These are phyloP conservation scores for Strobilomyces echinocephalus DNA, from an alignment of 768 basidiomycete genomes.

Conservation along the genomic window DNA sequence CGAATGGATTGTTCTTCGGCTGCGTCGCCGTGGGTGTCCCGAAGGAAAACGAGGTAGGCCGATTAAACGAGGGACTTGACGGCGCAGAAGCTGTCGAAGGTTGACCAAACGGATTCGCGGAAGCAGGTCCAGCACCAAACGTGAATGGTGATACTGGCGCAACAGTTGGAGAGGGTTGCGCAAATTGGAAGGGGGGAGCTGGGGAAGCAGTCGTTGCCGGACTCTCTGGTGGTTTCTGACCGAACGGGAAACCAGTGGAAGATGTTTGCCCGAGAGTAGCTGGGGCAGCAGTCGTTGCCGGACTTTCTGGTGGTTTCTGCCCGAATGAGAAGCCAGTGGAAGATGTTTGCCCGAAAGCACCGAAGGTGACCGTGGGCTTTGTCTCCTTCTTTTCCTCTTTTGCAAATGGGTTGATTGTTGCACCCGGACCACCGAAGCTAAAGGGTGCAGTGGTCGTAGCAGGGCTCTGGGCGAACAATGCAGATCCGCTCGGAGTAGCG, in stretches of 20 bases:
- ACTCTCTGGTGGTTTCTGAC: constrained; percentile 37
- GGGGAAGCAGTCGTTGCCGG: constrained; percentile 37
- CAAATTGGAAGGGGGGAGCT: constrained; percentile 47
- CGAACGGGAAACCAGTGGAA: constrained; percentile 44
- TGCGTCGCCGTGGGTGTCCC: constrained; percentile 37
- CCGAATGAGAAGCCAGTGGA: constrained; percentile 46
- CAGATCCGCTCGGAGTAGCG: constrained; percentile 31
- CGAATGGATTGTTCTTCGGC: constrained; percentile 35
- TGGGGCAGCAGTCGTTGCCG: constrained; percentile 35
- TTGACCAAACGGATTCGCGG: constrained; percentile 41
- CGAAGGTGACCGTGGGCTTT: constrained; percentile 39
- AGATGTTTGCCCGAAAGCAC: constrained; percentile 43
- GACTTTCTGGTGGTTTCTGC: constrained; percentile 36
- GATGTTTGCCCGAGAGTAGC: constrained; percentile 27
- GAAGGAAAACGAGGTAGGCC: constrained; percentile 45
- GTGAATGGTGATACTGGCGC: constrained; percentile 39
- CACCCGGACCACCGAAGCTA: constrained; percentile 28
- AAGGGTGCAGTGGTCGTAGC: constrained; percentile 32
- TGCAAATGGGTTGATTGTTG: constrained; percentile 44
- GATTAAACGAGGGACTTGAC: constrained; percentile 54
- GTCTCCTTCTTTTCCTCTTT: constrained; percentile 45
- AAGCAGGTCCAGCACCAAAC: constrained; percentile 39
- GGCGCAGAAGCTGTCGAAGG: constrained; percentile 43
- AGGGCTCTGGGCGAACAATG: constrained; percentile 34
- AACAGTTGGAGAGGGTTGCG: constrained; percentile 34